These are phyloP conservation scores for Cryomyces antarcticus DNA, from an alignment of 495 filamentous ascomycete genomes.

Conservation along the genomic window DNA sequence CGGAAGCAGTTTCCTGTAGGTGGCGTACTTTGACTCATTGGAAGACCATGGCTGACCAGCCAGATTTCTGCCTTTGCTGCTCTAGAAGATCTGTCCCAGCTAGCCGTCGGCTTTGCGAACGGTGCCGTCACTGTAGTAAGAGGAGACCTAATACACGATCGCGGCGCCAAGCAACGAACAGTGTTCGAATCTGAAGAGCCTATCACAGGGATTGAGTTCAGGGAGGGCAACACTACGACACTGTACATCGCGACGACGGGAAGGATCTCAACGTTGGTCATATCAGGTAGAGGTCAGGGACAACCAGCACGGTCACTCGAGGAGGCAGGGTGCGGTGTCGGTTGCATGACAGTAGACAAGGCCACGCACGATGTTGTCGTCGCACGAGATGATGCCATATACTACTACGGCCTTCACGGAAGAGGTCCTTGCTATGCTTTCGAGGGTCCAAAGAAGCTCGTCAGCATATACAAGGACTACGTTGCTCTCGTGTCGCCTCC, in stretches of 20 bases:
- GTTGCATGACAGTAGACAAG: conserved; percentile 77
- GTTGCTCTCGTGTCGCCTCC: conserved; percentile 78
- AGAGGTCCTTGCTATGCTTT: conserved; percentile 73
- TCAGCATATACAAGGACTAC: conserved; percentile 68
- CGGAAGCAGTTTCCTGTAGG: conserved; percentile 77
- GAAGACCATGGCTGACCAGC: neutral
- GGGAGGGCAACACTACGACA: conserved; percentile 44
- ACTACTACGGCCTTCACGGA: conserved; percentile 74
- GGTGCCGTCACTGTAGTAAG: conserved; percentile 84
- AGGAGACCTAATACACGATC: conserved; percentile 86
- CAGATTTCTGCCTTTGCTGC: conserved; percentile 81
- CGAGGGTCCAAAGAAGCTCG: conserved; percentile 70
- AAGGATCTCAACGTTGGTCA: conserved; percentile 67
- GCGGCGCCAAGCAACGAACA: conserved; percentile 85
- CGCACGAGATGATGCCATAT: conserved; percentile 82
- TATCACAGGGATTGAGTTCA: conserved; percentile 71
- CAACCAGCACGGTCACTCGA: conserved; percentile 77
- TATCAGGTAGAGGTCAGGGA: conserved; percentile 70
- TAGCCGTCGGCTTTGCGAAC: conserved; percentile 90
- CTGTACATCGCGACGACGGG: conserved; percentile 85
- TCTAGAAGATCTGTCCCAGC: conserved; percentile 68
- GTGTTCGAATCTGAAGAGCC: conserved; percentile 96
- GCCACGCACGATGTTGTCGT: conserved; percentile 70
- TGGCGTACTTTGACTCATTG: neutral
- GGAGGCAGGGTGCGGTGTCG: conserved; percentile 69